Evolutionary conservation across 805 yeast genomes (phyloP), one percentile per base, ranked within the genome.

Genomic region (Soucietia sequanensis): DNA sequence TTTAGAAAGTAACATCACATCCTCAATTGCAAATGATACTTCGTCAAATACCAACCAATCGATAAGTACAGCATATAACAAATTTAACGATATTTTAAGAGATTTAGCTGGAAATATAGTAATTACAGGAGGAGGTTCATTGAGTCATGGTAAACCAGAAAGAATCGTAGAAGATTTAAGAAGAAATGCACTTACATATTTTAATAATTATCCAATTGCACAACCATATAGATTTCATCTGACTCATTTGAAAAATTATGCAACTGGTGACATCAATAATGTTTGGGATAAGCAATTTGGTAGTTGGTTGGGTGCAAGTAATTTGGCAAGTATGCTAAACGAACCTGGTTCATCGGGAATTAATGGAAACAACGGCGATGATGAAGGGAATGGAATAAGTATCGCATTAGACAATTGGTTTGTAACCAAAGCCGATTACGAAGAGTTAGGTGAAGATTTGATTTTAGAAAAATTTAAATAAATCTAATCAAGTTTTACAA

Each of bases 241-340:
- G 33, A 43, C 48, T 11, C 52, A 53, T 11, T 45, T 54, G 35
- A 51, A 54, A 18, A 55, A 53, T 35, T 47, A 52, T 32, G 52
- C 44, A 17, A 37, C 50, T 14, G 57, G 58, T 23, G 65, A 59
- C 30, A 41, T 55, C 23, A 53, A 54, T 40, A 68, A 64, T 20
- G 45, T 51, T 12, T 65, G 70, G 48, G 88, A 82, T 41, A 70
- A 81, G 42, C 76, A 70, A 42, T 75, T 68, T 43, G 76, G 81
- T 32, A 67, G 75, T 16, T 81, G 89, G 89, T 60, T 80, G 20
- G 89, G 89, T n/a, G 87, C 88, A 1, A 75, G 81, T 37, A 79
- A 80, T 42, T 68, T 82, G 45, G 79, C 84, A 10, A 71, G 75
- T 28, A 70, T 78, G 68, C 76, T 81, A 31, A 80, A 78, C 38